Percentiles rank a stretch among this genome's conserved stretches.
These are phyloP conservation scores for Polyplosphaeria fusca DNA, from an alignment of 495 filamentous ascomycete genomes.

Conservation along the genomic window DNA sequence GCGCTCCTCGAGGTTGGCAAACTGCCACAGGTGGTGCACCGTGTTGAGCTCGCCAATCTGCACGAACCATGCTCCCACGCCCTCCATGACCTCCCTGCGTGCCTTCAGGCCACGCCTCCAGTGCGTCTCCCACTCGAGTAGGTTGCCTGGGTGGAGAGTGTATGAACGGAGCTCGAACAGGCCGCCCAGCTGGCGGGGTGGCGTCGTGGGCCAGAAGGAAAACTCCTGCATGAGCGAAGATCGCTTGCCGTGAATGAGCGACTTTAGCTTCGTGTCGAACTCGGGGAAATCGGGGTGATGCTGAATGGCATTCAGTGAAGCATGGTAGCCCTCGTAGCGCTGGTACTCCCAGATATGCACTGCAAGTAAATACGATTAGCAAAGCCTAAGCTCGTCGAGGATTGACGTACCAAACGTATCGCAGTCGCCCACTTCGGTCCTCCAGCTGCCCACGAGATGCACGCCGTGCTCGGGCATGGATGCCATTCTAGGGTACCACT, in stretches of 20 bases:
- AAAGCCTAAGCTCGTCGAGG: neutral
- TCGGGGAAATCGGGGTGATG: constrained; percentile 73
- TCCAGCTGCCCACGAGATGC: constrained; percentile 95
- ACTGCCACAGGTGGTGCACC: constrained; percentile 98
- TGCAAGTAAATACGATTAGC: constrained; percentile 36
- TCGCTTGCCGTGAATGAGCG: constrained; percentile 75
- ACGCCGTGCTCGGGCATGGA: constrained; percentile 79
- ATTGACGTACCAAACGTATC: constrained; percentile 81
- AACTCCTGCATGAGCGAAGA: constrained; percentile 98
- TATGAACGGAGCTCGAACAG: constrained; percentile 97
- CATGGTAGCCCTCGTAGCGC: constrained; percentile 92
- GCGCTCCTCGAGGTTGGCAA: constrained; percentile 90
- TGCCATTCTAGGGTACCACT: constrained; percentile 89
- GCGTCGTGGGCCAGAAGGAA: constrained; percentile 96
- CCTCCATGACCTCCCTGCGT: constrained; percentile 93
- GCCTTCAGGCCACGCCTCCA: constrained; percentile 92
- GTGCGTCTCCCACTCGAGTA: constrained; percentile 97
- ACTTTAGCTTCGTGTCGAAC: constrained; percentile 78
- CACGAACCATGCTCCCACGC: constrained; percentile 97
- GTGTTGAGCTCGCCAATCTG: constrained; percentile 97
- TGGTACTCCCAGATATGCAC: constrained; percentile 99
- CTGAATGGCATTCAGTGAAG: constrained; percentile 79
- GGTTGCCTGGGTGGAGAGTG: constrained; percentile 89
- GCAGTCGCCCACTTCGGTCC: constrained; percentile 95
- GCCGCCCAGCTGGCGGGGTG: constrained; percentile 84